Evolutionary conservation across 345 rosid genomes (phyloP).

Genomic region (Melastoma malabathricum): DNA sequence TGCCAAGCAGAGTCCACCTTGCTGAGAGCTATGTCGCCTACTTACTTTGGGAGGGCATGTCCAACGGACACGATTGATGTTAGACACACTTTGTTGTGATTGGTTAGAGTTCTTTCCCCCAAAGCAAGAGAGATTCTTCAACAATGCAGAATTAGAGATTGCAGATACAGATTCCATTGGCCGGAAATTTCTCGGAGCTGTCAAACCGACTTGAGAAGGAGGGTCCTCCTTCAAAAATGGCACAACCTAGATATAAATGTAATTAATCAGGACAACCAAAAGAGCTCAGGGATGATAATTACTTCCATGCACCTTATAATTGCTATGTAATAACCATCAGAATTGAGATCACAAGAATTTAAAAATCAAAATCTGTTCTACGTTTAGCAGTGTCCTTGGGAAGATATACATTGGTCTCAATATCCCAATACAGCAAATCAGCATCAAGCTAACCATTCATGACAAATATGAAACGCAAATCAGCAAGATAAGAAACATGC

Average conservation of each 20-base stretch:
- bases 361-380: too few species aligned
- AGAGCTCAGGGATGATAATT: neutral
- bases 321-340: neutral
- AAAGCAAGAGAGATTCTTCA: neutral
- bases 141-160: neutral
- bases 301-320: neutral
- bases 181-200: neutral
- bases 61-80: neutral
- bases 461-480: too few species aligned
- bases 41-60: constrained; percentile 6
- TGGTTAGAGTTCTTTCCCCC: neutral
- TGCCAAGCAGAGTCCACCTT: neutral
- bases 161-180: neutral
- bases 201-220: neutral
- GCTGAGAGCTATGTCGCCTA: neutral
- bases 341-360: too few species aligned
- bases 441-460: too few species aligned
- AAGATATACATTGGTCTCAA: too few species aligned
- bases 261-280: neutral
- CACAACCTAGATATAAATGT: neutral
- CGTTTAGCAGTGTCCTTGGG: too few species aligned
- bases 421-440: too few species aligned
- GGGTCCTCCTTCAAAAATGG: neutral
- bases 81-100: neutral
- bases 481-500: too few species aligned